Conservation (phyloP, 2,329 filamentous ascomycete genomes). For the Dendrostoma leiphaemia region DNA sequence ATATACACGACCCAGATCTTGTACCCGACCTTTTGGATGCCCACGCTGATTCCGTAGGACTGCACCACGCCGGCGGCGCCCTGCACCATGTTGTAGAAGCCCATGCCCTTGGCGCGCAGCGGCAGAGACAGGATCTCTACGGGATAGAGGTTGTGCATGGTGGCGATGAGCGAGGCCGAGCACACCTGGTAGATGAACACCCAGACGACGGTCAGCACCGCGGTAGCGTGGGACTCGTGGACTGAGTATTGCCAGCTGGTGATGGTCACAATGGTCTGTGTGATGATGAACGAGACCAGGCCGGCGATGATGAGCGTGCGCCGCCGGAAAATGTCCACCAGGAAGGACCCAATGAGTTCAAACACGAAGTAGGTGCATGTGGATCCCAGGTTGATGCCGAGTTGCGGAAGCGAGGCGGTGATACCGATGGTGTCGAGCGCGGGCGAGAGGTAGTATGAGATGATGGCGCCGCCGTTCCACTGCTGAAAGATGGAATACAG, state of each 20-base stretch:
- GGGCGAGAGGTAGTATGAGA: conserved; percentile 38
- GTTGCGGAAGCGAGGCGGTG: conserved; percentile 32
- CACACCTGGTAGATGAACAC: conserved; percentile 48
- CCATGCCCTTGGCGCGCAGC: conserved; percentile 44
- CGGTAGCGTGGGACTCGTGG: conserved; percentile 29
- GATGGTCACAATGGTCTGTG: conserved; percentile 44
- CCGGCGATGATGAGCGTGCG: conserved; percentile 44
- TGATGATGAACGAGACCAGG: conserved; percentile 39
- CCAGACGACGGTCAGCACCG: conserved; percentile 42
- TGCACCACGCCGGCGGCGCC: conserved; percentile 41
- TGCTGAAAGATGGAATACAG: conserved; percentile 46
- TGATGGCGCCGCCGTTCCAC: conserved; percentile 46
- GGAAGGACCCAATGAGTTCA: conserved; percentile 38
- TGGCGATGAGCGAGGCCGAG: conserved; percentile 42
- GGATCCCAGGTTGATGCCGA: conserved; percentile 41
- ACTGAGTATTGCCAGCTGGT: conserved; percentile 44
- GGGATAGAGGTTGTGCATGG: conserved; percentile 47
- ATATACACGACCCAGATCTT: conserved; percentile 52
- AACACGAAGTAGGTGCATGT: conserved; percentile 46
- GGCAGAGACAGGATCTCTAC: conserved; percentile 42
- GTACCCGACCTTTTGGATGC: conserved; percentile 44
- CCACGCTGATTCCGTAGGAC: conserved; percentile 45
- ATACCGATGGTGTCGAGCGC: conserved; percentile 42
- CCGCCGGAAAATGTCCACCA: conserved; percentile 40
- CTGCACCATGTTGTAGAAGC: conserved; percentile 42